Conservation (phyloP, 495 filamentous ascomycete species). For the Trichoderma gamsii region DNA sequence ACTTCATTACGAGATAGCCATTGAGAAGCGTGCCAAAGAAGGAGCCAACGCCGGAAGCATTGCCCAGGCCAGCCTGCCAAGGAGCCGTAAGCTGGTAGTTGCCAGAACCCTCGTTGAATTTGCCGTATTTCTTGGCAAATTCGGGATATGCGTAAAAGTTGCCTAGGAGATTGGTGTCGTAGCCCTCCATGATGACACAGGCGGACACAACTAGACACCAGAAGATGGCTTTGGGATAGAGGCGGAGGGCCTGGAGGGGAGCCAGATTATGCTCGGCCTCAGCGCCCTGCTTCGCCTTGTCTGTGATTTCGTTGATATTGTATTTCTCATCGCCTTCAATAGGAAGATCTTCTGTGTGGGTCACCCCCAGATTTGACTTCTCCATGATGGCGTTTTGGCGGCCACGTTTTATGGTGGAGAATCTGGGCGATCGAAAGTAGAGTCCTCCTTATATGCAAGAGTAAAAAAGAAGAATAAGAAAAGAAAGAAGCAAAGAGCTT, state of each 20-base stretch:
- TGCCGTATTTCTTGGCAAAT: constrained; percentile 29
- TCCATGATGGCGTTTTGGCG: constrained; percentile 6
- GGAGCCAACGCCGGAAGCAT: constrained; percentile 32
- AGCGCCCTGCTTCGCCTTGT: constrained; percentile 33
- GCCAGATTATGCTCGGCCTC: constrained; percentile 37
- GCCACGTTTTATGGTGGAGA: neutral
- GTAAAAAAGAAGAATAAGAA: neutral
- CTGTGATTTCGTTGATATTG: constrained; percentile 5
- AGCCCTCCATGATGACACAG: constrained; percentile 18
- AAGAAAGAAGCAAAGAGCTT: neutral
- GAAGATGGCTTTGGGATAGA: constrained; percentile 39
- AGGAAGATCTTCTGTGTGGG: constrained; percentile 9
- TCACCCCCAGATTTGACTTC: neutral
- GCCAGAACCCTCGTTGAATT: constrained; percentile 26
- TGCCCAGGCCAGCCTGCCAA: constrained; percentile 40
- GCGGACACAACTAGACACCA: constrained; percentile 43
- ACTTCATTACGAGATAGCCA: constrained; percentile 32
- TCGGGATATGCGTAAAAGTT: constrained; percentile 28
- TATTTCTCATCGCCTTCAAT: neutral
- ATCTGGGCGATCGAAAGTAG: neutral
- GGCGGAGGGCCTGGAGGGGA: constrained; percentile 37
- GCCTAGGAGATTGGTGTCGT: constrained; percentile 19
- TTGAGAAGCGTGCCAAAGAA: constrained; percentile 38
- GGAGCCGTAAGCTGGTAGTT: constrained; percentile 27
- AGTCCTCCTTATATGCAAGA: neutral